These are phyloP conservation scores for Tricholoma sp. DNA, from an alignment of 768 basidiomycete genomes.

Conservation along the genomic window DNA sequence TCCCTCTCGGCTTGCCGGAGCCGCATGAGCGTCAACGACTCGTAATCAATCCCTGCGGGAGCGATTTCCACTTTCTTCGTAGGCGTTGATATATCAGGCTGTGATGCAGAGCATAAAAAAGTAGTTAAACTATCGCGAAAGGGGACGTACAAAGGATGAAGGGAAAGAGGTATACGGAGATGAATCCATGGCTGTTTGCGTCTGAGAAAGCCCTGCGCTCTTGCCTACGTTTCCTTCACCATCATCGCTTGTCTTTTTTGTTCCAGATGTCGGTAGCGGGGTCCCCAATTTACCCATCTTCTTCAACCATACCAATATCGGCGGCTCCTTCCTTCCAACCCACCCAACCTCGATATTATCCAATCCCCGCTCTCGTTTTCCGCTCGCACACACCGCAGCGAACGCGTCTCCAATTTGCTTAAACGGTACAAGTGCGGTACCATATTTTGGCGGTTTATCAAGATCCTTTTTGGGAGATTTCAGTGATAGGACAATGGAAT, in stretches of 20 bases:
- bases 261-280: constrained; percentile 3
- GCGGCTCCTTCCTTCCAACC: constrained; percentile 73
- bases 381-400: constrained; percentile 63
- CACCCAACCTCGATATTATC: constrained; percentile 66
- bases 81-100: constrained; percentile 25
- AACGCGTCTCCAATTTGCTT: constrained; percentile 73
- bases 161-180: constrained; percentile 62
- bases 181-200: constrained; percentile 21
- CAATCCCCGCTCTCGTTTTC: constrained; percentile 44
- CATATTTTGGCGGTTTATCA: constrained; percentile 57
- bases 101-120: constrained; percentile 8
- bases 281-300: constrained; percentile 60
- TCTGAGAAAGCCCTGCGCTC: constrained; percentile 22
- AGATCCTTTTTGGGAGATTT: constrained; percentile 54
- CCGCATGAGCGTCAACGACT: constrained; percentile 74
- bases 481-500: constrained; percentile 63
- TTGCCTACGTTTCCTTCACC: not conserved
- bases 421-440: constrained; percentile 72
- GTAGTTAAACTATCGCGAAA: not conserved
- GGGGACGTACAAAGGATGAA: constrained; percentile 42
- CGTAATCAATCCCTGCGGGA: constrained; percentile 59
- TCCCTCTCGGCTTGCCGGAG: constrained; percentile 79
- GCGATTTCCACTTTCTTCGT: constrained; percentile 15
- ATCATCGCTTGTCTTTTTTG: not conserved
- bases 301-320: constrained; percentile 67